phyloP scores from a whole-genome alignment of 2,329 filamentous ascomycete species.

The Trichoderma harzianum region DNA sequence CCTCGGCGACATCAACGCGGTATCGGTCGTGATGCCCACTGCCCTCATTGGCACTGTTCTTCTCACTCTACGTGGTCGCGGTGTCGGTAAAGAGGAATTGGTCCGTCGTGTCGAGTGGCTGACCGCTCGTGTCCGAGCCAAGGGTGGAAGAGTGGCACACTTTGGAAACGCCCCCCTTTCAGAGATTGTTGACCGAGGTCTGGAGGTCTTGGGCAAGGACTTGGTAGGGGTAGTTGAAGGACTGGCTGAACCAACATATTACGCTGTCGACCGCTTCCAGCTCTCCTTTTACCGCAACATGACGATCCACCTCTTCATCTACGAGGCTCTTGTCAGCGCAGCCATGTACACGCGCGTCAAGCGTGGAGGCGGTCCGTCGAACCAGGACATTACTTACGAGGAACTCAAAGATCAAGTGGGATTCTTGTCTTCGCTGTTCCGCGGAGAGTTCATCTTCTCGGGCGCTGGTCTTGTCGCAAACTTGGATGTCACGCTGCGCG shows the following conservation, averaged over 20 bases:
- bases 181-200: slow-evolving; percentile 80
- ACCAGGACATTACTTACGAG: slow-evolving; percentile 73
- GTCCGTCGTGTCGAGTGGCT: slow-evolving; percentile 89
- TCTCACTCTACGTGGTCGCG: slow-evolving; percentile 83
- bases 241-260: slow-evolving; percentile 87
- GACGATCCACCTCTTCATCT: slow-evolving; percentile 97
- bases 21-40: slow-evolving; percentile 97
- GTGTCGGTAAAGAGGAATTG: slow-evolving; percentile 83
- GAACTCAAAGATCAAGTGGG: slow-evolving; percentile 75
- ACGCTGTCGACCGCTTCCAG: slow-evolving; percentile 93
- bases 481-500: slow-evolving; percentile 71
- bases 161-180: slow-evolving; percentile 78
- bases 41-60: slow-evolving; percentile 92
- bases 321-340: slow-evolving; percentile 84
- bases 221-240: slow-evolving; percentile 77
- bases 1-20: slow-evolving; percentile 88
- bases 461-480: slow-evolving; percentile 79
- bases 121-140: slow-evolving; percentile 72
- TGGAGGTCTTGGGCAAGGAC: slow-evolving; percentile 87
- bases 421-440: slow-evolving; percentile 90
- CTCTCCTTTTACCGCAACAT: slow-evolving; percentile 98
- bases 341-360: slow-evolving; percentile 91
- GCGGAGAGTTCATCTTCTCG: slow-evolving; percentile 95
- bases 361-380: slow-evolving; percentile 76
- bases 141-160: slow-evolving; percentile 89